Percentiles rank a stretch among this genome's conserved stretches.
Conservation (phyloP, 805 yeast species). For the Candida broadrunensis region DNA sequence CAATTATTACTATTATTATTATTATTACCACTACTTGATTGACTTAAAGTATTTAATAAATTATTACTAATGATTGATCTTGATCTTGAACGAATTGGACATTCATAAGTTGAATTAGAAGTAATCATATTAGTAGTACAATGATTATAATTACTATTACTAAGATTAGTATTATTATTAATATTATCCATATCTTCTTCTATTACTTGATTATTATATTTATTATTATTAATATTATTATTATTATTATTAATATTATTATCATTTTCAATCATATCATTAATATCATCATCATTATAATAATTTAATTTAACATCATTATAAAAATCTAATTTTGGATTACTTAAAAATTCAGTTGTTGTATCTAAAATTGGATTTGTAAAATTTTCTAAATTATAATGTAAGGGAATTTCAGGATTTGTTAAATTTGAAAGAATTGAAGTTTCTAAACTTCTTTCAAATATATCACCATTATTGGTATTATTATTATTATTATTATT, state of each 20-base stretch:
- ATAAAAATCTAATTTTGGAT: conserved; percentile 20
- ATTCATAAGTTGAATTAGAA: not conserved
- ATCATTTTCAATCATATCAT: not conserved
- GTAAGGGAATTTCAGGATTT: conserved; percentile 16
- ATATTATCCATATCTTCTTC: not conserved
- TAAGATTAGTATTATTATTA: not conserved
- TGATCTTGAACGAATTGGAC: conserved; percentile 13
- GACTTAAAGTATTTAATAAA: conserved; percentile 15
- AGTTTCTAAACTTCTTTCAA: conserved; percentile 10
- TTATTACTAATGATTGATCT: conserved; percentile 19
- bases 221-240: not conserved
- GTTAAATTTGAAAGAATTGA: not conserved
- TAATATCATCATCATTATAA: conserved; percentile 8
- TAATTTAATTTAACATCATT: conserved; percentile 17
- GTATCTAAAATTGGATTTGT: conserved; percentile 29
- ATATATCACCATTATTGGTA: conserved; percentile 9
- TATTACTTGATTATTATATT: not conserved
- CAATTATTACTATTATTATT: not conserved
- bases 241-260: not conserved
- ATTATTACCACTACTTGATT: not conserved
- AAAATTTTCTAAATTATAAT: conserved; percentile 25
- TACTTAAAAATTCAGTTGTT: conserved; percentile 25
- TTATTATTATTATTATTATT: not conserved
- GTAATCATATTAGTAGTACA: not conserved
- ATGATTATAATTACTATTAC: not conserved